Conservation (phyloP, 179 eudicot genomes). For the Beta lomatogona region DNA sequence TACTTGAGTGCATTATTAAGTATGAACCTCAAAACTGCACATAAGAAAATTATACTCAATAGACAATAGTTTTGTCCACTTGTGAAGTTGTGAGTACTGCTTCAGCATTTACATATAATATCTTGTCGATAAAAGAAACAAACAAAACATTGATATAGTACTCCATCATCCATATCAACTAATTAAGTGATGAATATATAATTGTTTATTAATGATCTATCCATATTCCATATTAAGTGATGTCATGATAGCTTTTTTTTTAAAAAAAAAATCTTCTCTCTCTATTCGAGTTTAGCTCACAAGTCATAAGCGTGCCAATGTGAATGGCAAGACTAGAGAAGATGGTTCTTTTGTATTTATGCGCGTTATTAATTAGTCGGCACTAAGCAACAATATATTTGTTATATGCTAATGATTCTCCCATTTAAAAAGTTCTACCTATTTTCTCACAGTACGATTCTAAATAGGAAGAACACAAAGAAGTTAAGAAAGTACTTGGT, state of each 20-base stretch:
- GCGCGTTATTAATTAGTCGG: not conserved
- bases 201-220: not conserved
- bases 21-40: not conserved
- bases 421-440: no score
- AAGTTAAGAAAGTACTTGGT: no score
- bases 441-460: no score
- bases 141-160: not conserved
- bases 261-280: no score
- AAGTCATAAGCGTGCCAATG: slow-evolving; percentile 17
- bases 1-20: not conserved
- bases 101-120: no score
- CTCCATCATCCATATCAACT: not conserved
- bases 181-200: no score
- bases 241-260: not conserved
- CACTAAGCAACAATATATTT: no score
- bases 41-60: not conserved
- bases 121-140: no score
- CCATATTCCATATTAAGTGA: not conserved
- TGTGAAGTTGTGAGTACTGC: not conserved
- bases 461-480: no score
- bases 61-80: not conserved
- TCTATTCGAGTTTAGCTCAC: no score
- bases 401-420: no score
- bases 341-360: not conserved
- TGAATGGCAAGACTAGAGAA: slow-evolving; percentile 16